Evolutionary conservation across 2,329 filamentous ascomycete species (phyloP), one percentile per base, ranked within the genome.

Genomic region (Dactylonectria estremocensis): DNA sequence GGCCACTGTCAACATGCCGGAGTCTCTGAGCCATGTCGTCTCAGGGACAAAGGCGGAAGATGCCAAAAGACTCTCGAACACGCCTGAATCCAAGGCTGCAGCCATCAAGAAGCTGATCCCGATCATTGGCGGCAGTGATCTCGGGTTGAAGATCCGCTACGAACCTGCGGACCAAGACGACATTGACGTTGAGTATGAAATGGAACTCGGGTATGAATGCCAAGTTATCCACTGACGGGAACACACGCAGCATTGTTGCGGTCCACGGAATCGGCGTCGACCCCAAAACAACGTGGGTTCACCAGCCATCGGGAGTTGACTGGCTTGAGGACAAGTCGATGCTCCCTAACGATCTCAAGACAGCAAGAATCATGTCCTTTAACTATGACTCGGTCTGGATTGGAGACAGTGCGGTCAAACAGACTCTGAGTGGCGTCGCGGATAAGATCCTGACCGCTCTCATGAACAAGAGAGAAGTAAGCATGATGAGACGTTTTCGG

Each of bases 371-470:
- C n/a, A 65, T 70, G 61, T 45, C 40, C 9, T 70, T 65, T 37
- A 40, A 48, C 16, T 69, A 69, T 16, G 48, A 69, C 40, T 69
- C 68, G 11, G 35, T 61, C 16, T 69, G 68, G 68, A 55, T 59
- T 45, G 68, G 68, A 22, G 40, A 65, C 2, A 18, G 55, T 16
- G 61, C 63, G 22, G 50, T 53, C 9, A 64, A 58, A n/a, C 43
- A 57, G 50, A 45, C 60, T 2, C 46, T 69, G 1, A 56, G 56
- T 9, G 40, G 48, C 31, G 43, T 68, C 2, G 68, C 68, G 13
- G 55, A 9, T 6, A 53, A 46, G 18, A 33, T 69, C 1, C 43
- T 69, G 3, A 40, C 20, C 8, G 20, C 43, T 14, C 33, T 68
- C 31, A 16, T 2, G 16, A 37, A 40, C 7, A 48, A 46, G 16